Base-by-base conservation (phyloP, 1,284 basidiomycete genomes). In the Xerocomus minutiporus region DNA sequence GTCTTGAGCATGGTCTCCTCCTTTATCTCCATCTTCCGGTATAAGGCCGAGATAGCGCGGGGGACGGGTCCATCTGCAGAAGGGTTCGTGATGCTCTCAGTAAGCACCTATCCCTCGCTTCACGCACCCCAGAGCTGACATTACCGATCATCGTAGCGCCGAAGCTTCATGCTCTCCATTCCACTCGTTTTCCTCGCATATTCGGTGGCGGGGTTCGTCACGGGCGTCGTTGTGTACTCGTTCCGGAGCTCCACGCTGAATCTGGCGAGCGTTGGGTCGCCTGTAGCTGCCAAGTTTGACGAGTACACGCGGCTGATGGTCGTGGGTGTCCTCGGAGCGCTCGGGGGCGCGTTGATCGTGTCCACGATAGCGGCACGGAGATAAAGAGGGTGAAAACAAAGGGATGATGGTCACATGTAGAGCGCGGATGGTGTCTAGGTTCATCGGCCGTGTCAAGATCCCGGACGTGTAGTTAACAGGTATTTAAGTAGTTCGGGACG, bases 101-200 rank as follows among this genome's bases (percentile, higher is more conserved):
- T 83, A 63, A 46, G 82, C 15, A 15, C 2, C 13, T 1, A 7
- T n/a, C 40, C 13, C 25, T 28, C 5, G 25, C 25, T n/a, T 15
- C 12, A 25, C 17, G 7, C 25, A 12, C 12, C 12, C 2, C 20
- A 17, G 15, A 1, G 8, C 40, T 42, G 40, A 43, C 23, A 23
- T 25, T 4, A 7, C 13, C 15, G 41, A 29, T 43, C 13, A 25
- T 15, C 8, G 13, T 15, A 88, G 86, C 76, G 77, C 50, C 75
- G 82, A 34, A 81, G 80, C 52, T 69, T 88, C 31, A 67, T 86
- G 34, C 73, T 86, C 55, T 86, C 87, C 0, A 75, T 89, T n/a
- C 87, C 88, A 0, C 71, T 86, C 11, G 84, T 88, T 17, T 83
- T 88, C 61, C 71, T 89, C 36, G 78, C 80, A 0, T 89, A 86